Evolutionary conservation across 192 early-diverging fungal species (phyloP), one percentile per base, ranked within the genome.

Genomic region (Gaertneriomyces semiglobifer): DNA sequence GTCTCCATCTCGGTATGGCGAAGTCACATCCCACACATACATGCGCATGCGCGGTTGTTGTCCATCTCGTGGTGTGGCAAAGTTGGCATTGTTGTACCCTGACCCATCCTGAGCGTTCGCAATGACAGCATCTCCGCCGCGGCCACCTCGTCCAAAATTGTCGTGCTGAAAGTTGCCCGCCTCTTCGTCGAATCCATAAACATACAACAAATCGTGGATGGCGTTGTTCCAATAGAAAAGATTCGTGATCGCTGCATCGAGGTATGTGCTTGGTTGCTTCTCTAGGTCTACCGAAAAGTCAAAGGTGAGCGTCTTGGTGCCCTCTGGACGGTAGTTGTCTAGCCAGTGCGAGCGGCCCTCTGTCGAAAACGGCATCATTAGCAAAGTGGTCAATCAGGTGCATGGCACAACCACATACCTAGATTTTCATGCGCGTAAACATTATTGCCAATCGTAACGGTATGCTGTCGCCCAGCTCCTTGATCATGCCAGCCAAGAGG

Each of bases 1-100:
- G 56, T 93, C 92, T 45, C 91, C 92, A 72, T 98, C 95, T 41
- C 93, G 77, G 66, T 78, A 68, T 6, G 91, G 88, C 1, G 71
- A 63, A 4, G 87, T 86, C 16, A 78, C 70, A 60, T 92, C 88
- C 95, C 95, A 98, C 4, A 92, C 83, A 60, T 92, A 96, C 95
- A 98, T 98, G 54, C 92, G 86, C 95, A 98, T 98, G 66, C 88
- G 81, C 39, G 88, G 88, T 59, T 84, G 83, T 73, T 91, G 84
- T 59, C 95, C 95, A 81, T 97, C 95, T 1, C 92, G 93, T 18
- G 93, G 93, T 38, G 95, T 95, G 7, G 92, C 92, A 84, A 98
- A 98, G 72, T 94, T 94, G 62, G 95, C 74, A 81, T 94, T 95
- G 73, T 94, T 91, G 62, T 83, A 86, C 51, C 93, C 95, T 44